Evolutionary conservation across 75 land plant species (phyloP), one percentile per base, ranked within the genome.

Genomic region (Pinus albicaulis): DNA sequence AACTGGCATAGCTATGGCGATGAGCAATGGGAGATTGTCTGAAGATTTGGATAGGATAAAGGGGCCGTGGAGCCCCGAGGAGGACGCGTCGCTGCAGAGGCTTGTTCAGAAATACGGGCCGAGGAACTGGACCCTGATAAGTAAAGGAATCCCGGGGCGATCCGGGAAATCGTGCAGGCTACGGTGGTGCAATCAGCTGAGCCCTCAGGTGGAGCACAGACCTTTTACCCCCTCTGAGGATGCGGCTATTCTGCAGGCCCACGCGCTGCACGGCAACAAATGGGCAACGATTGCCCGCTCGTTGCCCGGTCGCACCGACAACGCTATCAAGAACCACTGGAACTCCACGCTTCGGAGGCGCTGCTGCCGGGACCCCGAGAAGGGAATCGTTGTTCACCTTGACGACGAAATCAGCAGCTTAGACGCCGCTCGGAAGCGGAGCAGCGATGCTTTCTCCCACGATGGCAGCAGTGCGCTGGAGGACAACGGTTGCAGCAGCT

Each of bases 401-500:
- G 53, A 48, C 12, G 53, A 48, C 53, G 53, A 48, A 48, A 48
- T 48, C 53, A 48, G 53, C 53, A 48, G 53, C 53, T 11, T 48
- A 48, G 53, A 48, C 12, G 53, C 53, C 53, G 53, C 53, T 48
- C 53, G 53, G 53, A 48, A 48, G 53, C 53, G 53, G 53, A 48
- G 53, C 53, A 48, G 53, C 53, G 53, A 48, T 48, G 53, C 12
- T 12, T 48, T 48, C 53, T 48, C 53, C 53, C 53, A 98, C 11
- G 99, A 98, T 65, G 95, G 81, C 84, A 95, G 99, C 77, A 98
- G 80, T 74, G 95, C 99, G 84, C 99, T 98, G 38, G 79, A 98
- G 95, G 53, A 98, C 99, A 79, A 98, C 92, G 73, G 95, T 92
- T 6, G 99, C 95, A 74, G 95, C 95, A 83, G 95, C 99, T n/a